Percentiles rank a stretch among this genome's conserved stretches.
Conservation (phyloP, 73 alveolate genomes). For the Tetrahymena malaccensis region DNA sequence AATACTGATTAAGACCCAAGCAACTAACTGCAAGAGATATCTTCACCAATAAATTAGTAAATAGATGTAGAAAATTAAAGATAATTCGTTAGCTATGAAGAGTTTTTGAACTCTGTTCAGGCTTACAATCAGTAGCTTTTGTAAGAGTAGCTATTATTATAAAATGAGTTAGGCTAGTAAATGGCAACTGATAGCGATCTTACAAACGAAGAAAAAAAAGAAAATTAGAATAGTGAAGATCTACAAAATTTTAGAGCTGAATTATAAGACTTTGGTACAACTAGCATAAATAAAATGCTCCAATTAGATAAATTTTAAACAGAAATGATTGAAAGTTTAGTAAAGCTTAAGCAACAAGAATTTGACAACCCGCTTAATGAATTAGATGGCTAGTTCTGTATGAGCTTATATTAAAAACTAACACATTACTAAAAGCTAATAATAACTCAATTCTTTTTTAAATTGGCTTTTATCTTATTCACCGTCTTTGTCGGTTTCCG, state of each 20-base stretch:
- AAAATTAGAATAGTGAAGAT: not conserved
- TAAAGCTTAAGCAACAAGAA: not conserved
- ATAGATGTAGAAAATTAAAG: not conserved
- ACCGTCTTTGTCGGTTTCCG: not conserved
- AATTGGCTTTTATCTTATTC: not conserved
- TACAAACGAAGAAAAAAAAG: not conserved
- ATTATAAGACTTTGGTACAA: not conserved
- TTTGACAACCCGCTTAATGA: not conserved
- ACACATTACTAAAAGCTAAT: not conserved
- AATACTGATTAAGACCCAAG: not conserved
- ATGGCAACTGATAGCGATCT: not conserved
- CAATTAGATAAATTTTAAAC: not conserved
- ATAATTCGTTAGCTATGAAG: not conserved
- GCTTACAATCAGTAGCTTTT: not conserved
- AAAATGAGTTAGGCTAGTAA: not conserved
- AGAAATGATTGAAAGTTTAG: not conserved
- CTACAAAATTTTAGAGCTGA: not conserved
- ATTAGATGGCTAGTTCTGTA: not conserved
- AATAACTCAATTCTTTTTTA: not conserved
- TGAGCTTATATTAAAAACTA: not conserved
- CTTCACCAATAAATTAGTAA: not conserved
- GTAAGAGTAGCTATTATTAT: not conserved
- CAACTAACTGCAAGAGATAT: not conserved
- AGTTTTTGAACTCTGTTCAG: not conserved
- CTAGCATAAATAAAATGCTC: not conserved